phyloP scores from a whole-genome alignment of 106 monocot genomes.

The Dendrobium catenatum region DNA sequence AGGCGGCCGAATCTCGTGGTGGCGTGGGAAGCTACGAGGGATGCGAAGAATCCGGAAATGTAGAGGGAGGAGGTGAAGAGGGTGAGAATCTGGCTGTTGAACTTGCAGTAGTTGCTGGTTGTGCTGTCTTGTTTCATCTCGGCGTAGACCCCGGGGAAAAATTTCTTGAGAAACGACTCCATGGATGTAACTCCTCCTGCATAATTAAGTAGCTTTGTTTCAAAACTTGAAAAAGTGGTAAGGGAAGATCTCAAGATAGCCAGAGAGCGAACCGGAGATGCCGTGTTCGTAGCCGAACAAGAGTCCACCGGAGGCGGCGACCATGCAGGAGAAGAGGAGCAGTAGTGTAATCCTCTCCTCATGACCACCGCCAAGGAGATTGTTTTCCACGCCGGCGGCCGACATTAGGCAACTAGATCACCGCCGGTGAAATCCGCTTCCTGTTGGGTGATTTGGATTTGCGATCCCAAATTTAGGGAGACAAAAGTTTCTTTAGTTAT shows the following conservation, averaged over 20 bases:
- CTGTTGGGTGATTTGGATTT: no score
- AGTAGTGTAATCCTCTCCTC: neutral
- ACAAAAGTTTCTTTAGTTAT: no score
- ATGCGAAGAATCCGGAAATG: constrained; percentile 81
- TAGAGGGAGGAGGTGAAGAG: constrained; percentile 19
- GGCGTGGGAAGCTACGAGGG: constrained; percentile 59
- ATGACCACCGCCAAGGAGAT: neutral
- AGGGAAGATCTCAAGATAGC: no score
- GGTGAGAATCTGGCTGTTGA: constrained; percentile 7
- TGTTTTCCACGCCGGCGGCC: neutral
- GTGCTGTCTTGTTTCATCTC: neutral
- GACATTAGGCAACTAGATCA: no score
- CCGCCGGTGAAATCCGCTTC: no score
- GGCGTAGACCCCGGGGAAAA: constrained; percentile 2
- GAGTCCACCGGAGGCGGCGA: constrained; percentile 7
- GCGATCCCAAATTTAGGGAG: no score
- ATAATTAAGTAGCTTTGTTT: neutral
- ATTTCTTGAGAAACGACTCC: constrained; percentile 10
- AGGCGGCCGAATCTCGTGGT: constrained; percentile 75
- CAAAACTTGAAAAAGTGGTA: no score
- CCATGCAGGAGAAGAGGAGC: constrained; percentile 3
- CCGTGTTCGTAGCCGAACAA: constrained; percentile 7
- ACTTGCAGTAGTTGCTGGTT: constrained; percentile 11
- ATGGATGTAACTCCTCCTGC: constrained; percentile 11
- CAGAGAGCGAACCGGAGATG: neutral